A percentile compares a stretch with the other conserved stretches of the same genome.
Evolutionary conservation across 2,329 filamentous ascomycete species (phyloP).

Genomic region (Colletotrichum navitas): DNA sequence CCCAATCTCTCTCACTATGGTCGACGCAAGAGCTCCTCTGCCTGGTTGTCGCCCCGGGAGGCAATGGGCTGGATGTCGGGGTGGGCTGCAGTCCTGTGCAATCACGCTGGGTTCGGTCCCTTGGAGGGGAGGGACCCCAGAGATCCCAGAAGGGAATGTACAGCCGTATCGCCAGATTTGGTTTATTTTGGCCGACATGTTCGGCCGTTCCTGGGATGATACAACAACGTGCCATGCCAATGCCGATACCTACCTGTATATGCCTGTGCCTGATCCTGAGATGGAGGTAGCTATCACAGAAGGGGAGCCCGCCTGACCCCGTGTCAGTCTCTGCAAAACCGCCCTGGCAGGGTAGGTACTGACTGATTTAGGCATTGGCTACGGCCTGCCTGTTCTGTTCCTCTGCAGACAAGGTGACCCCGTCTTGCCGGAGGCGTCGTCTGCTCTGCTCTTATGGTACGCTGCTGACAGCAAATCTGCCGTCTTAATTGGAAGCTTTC

Average conservation of each 20-base stretch:
- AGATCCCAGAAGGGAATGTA: conserved; percentile 12
- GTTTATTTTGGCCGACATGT: conserved; percentile 13
- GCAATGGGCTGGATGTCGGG: neutral
- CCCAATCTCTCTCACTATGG: conserved; percentile 6
- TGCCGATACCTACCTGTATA: neutral
- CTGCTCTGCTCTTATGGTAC: conserved; percentile 31
- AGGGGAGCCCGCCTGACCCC: conserved; percentile 30
- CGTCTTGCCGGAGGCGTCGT: conserved; percentile 44
- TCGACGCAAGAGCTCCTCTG: conserved; percentile 18
- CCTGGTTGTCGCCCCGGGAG: conserved; percentile 4
- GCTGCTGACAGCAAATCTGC: conserved; percentile 21
- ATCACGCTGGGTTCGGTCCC: neutral
- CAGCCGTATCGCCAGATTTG: conserved; percentile 13
- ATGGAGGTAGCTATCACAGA: conserved; percentile 3
- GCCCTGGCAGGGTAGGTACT: conserved; percentile 20
- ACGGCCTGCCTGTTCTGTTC: conserved; percentile 28
- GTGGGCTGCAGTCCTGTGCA: conserved; percentile 5
- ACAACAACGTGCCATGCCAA: neutral
- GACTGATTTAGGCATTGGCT: conserved; percentile 34
- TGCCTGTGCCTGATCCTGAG: conserved; percentile 3
- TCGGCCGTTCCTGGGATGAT: conserved; percentile 6
- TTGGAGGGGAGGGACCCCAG: neutral
- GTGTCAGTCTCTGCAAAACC: conserved; percentile 33
- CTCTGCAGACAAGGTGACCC: conserved; percentile 40
- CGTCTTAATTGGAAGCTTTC: conserved; percentile 43